Conservation (phyloP, 768 basidiomycete species). For the Rickenella mellea region DNA sequence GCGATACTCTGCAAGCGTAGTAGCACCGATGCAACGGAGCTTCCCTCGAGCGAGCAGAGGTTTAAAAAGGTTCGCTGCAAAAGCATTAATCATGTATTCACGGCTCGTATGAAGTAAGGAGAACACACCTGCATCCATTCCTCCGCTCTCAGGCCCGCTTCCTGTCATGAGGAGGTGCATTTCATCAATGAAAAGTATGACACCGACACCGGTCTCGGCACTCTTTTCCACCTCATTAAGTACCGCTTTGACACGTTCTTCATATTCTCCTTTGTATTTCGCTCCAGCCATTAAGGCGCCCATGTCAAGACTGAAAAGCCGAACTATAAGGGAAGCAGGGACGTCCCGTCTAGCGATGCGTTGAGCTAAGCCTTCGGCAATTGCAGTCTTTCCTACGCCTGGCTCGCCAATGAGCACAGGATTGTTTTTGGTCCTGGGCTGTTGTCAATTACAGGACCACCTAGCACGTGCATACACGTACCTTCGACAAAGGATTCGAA, state of each 20-base stretch:
- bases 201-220: slow-evolving; percentile 57
- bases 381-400: slow-evolving; percentile 92
- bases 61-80: slow-evolving; percentile 72
- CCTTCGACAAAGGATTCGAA: slow-evolving; percentile 79
- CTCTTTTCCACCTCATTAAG: slow-evolving; percentile 91
- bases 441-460: slow-evolving; percentile 17
- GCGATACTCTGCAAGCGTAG: slow-evolving; percentile 85
- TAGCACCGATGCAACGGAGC: slow-evolving; percentile 73
- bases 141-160: slow-evolving; percentile 69
- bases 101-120: background rate
- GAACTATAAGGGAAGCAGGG: slow-evolving; percentile 60
- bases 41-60: slow-evolving; percentile 85
- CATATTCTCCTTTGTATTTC: slow-evolving; percentile 93
- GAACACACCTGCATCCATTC: slow-evolving; percentile 68
- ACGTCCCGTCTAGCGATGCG: slow-evolving; percentile 93
- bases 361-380: slow-evolving; percentile 92
- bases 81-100: background rate
- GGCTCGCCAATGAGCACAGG: slow-evolving; percentile 95
- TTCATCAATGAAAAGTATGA: slow-evolving; percentile 95
- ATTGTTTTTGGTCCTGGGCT: slow-evolving; percentile 81
- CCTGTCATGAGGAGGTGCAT: slow-evolving; percentile 92
- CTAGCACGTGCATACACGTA: slow-evolving; percentile 10
- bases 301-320: slow-evolving; percentile 85
- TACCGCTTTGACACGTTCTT: slow-evolving; percentile 90
- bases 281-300: slow-evolving; percentile 92